Evolutionary conservation across 495 filamentous ascomycete species (phyloP).

Genomic region (Talaromyces liani): DNA sequence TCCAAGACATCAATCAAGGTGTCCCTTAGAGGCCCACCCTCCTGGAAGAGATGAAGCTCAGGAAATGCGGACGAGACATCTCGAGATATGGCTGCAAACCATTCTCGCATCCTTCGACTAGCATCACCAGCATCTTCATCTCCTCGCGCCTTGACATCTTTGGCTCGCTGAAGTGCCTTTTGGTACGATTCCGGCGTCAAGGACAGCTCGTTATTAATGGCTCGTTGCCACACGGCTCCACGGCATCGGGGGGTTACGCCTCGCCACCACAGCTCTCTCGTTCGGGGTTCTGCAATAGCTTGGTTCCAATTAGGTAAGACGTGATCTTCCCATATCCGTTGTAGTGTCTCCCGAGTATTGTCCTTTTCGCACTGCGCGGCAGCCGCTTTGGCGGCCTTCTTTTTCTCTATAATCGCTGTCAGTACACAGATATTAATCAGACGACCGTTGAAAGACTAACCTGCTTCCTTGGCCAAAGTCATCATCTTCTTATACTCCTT

Average conservation of each 20-base stretch:
- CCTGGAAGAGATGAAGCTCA: conserved; percentile 78
- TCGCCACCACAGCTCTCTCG: conserved; percentile 89
- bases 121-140: conserved; percentile 39
- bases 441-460: conserved; percentile 28
- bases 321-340: conserved; percentile 80
- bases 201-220: conserved; percentile 83
- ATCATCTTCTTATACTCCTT: conserved; percentile 94
- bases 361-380: conserved; percentile 55
- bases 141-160: conserved; percentile 49
- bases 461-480: conserved; percentile 66
- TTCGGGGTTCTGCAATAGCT: conserved; percentile 64
- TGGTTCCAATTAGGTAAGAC: conserved; percentile 80
- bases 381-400: conserved; percentile 40
- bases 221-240: conserved; percentile 77
- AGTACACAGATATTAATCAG: not conserved
- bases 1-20: conserved; percentile 72
- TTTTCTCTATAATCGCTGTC: conserved; percentile 30
- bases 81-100: conserved; percentile 61
- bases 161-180: conserved; percentile 69
- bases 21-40: conserved; percentile 65
- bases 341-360: conserved; percentile 52
- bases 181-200: conserved; percentile 69
- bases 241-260: conserved; percentile 74
- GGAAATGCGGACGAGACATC: conserved; percentile 70
- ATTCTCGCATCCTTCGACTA: conserved; percentile 42